Percentiles rank a stretch among this genome's conserved stretches.
phyloP scores from a whole-genome alignment of 2,329 filamentous ascomycete genomes.

The Botryotinia convoluta region DNA sequence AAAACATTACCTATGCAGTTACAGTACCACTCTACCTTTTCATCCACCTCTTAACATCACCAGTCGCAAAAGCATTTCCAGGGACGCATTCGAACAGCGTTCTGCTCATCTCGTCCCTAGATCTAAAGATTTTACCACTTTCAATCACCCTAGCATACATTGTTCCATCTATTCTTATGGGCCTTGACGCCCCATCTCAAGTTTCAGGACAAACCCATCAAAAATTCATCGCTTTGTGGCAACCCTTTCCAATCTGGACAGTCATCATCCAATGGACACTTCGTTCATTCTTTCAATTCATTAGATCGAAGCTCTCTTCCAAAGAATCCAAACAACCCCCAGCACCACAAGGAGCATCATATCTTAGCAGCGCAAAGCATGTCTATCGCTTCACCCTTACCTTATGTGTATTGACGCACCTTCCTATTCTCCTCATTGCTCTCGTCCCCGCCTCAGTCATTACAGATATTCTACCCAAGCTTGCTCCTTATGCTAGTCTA shows the following conservation, averaged over 20 bases:
- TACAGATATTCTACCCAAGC: slow-evolving; percentile 37
- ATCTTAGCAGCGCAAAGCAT: slow-evolving; percentile 28
- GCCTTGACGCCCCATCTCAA: slow-evolving; percentile 42
- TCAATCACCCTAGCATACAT: slow-evolving; percentile 45
- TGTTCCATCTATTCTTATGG: slow-evolving; percentile 45
- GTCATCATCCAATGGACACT: slow-evolving; percentile 41
- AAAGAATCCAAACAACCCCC: slow-evolving; percentile 29
- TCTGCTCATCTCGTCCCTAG: slow-evolving; percentile 34
- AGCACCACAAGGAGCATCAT: slow-evolving; percentile 28
- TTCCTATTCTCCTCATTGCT: slow-evolving; percentile 43
- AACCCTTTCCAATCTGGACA: slow-evolving; percentile 49
- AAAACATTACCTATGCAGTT: slow-evolving; percentile 45
- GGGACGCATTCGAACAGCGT: slow-evolving; percentile 38
- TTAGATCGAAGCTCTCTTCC: slow-evolving; percentile 26
- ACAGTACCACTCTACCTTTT: slow-evolving; percentile 45
- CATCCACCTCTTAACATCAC: slow-evolving; percentile 45
- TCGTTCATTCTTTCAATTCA: slow-evolving; percentile 1
- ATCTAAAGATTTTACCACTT: slow-evolving; percentile 40
- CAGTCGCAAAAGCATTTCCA: slow-evolving; percentile 37
- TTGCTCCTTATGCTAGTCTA: slow-evolving; percentile 36
- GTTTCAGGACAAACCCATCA: slow-evolving; percentile 46
- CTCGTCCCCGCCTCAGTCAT: slow-evolving; percentile 42
- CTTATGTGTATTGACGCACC: slow-evolving; percentile 41
- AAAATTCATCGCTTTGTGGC: slow-evolving; percentile 49
- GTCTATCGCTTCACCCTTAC: slow-evolving; percentile 41